These are phyloP conservation scores for Metarhizium brunneum DNA, from an alignment of 2,329 filamentous ascomycete genomes.

Conservation along the genomic window DNA sequence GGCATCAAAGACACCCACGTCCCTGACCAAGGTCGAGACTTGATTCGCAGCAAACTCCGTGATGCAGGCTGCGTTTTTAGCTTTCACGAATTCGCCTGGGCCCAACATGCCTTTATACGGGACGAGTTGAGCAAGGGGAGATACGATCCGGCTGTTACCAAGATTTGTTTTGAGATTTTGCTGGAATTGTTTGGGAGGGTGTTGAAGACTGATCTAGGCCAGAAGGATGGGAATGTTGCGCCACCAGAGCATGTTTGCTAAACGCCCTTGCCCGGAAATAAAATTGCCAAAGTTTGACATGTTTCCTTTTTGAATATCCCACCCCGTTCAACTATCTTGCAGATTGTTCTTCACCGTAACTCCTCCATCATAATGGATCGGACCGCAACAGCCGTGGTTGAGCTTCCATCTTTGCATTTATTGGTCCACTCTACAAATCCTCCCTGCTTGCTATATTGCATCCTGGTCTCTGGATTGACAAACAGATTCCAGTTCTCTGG, in stretches of 20 bases:
- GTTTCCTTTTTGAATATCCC: too few relatives aligned
- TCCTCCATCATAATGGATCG: too few relatives aligned
- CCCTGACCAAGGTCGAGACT: slow-evolving; percentile 68
- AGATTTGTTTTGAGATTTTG: slow-evolving; percentile 85
- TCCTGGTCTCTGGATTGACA: too few relatives aligned
- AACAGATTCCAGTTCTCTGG: too few relatives aligned
- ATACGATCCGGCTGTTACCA: slow-evolving; percentile 79
- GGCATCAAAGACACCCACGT: slow-evolving; percentile 89
- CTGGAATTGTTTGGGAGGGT: slow-evolving; percentile 75
- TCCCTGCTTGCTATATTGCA: too few relatives aligned
- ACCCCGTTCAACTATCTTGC: too few relatives aligned
- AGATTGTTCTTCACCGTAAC: too few relatives aligned
- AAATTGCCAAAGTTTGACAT: too few relatives aligned
- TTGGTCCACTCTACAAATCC: too few relatives aligned
- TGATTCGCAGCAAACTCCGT: slow-evolving; percentile 74
- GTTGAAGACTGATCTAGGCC: slow-evolving; percentile 70
- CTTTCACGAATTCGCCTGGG: slow-evolving; percentile 88
- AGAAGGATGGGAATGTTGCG: slow-evolving; percentile 48
- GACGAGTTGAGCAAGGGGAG: slow-evolving; percentile 91
- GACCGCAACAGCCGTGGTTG: too few relatives aligned
- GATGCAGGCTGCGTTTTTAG: slow-evolving; percentile 65
- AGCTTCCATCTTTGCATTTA: too few relatives aligned
- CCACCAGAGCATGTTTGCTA: slow-evolving; percentile 67
- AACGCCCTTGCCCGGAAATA: neutral
- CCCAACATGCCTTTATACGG: slow-evolving; percentile 89